These are phyloP conservation scores for Ilyonectria sp. DNA, from an alignment of 2,329 filamentous ascomycete species.

Conservation along the genomic window DNA sequence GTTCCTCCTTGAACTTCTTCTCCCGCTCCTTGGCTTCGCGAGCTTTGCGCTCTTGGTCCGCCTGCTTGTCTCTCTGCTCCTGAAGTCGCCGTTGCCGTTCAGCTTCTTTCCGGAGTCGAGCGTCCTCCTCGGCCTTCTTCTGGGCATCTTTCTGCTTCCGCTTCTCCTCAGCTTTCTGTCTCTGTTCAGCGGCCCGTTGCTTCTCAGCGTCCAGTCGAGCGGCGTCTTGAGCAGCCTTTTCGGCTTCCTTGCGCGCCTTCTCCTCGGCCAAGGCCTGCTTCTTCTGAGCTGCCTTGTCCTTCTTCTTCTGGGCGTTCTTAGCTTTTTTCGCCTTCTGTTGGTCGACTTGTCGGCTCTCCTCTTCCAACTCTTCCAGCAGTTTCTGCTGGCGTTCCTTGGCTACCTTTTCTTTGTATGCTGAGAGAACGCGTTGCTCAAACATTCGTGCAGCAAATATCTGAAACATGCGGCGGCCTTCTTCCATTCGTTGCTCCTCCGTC, in stretches of 20 bases:
- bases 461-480: constrained; percentile 98
- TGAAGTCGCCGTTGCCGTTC: constrained; percentile 85
- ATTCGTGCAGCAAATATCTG: constrained; percentile 99
- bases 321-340: constrained; percentile 93
- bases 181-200: constrained; percentile 85
- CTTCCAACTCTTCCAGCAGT: constrained; percentile 90
- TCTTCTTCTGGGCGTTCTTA: constrained; percentile 94
- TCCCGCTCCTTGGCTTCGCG: constrained; percentile 77
- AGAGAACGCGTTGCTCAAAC: constrained; percentile 98
- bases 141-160: constrained; percentile 92
- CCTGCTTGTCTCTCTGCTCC: constrained; percentile 89
- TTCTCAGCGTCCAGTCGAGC: constrained; percentile 82
- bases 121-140: constrained; percentile 91
- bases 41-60: constrained; percentile 86
- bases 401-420: constrained; percentile 98
- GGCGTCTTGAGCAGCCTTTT: constrained; percentile 90
- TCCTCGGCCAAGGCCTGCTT: constrained; percentile 93
- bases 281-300: constrained; percentile 92
- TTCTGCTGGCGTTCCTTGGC: constrained; percentile 92
- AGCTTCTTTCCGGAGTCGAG: constrained; percentile 85
- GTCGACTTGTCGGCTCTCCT: constrained; percentile 83
- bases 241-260: constrained; percentile 87
- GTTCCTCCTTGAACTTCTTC: constrained; percentile 88
- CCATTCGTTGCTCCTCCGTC: constrained; percentile 99
- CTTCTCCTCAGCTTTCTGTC: constrained; percentile 88